These are phyloP conservation scores for Zasmidium cellare DNA, from an alignment of 2,329 filamentous ascomycete genomes.

Conservation along the genomic window DNA sequence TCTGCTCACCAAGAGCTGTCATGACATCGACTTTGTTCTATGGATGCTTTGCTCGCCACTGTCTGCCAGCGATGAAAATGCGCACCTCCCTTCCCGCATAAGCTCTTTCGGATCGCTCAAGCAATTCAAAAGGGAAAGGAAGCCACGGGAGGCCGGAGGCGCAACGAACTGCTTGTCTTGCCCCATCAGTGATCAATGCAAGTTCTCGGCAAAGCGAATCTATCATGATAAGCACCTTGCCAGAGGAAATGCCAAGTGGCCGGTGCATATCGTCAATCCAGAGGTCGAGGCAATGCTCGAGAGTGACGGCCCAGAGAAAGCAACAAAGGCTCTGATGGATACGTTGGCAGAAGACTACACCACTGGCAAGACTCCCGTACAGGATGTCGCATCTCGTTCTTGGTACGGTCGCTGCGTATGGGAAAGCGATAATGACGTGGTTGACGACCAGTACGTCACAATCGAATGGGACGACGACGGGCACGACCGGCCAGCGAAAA, in stretches of 20 bases:
- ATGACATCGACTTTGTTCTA: constrained; percentile 89
- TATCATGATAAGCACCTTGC: constrained; percentile 71
- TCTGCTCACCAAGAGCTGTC: constrained; percentile 90
- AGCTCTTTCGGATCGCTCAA: constrained; percentile 74
- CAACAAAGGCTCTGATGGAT: constrained; percentile 51
- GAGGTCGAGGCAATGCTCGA: constrained; percentile 79
- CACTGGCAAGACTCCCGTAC: constrained; percentile 50
- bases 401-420: constrained; percentile 97
- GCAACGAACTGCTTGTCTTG: constrained; percentile 90
- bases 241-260: constrained; percentile 72
- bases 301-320: constrained; percentile 48
- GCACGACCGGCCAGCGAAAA: constrained; percentile 65
- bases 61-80: constrained; percentile 30
- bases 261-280: constrained; percentile 82
- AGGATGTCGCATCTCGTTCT: constrained; percentile 50
- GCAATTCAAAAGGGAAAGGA: constrained; percentile 73
- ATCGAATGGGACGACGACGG: constrained; percentile 80
- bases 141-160: constrained; percentile 70
- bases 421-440: constrained; percentile 89
- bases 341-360: constrained; percentile 57
- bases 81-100: constrained; percentile 72
- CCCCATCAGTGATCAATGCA: constrained; percentile 70
- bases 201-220: constrained; percentile 81
- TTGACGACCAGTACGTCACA: constrained; percentile 88
- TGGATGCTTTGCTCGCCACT: constrained; percentile 84